Percentiles rank a stretch among this genome's conserved stretches.
Conservation (phyloP, 345 rosid species). For the Acer campestre region DNA sequence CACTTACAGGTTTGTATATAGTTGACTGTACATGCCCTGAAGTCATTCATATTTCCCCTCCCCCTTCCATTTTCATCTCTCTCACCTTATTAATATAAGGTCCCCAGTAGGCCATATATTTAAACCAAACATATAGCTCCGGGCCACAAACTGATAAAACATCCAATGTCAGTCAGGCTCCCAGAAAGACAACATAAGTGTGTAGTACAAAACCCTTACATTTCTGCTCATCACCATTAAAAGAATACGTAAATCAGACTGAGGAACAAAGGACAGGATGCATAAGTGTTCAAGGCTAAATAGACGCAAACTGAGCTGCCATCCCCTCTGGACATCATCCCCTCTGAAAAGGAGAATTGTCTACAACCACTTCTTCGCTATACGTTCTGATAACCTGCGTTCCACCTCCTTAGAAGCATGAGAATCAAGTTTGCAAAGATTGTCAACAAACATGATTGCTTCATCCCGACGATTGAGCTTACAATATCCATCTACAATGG, state of each 20-base stretch:
- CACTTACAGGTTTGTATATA: neutral
- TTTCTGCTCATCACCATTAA: conserved; percentile 10
- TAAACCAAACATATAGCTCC: neutral
- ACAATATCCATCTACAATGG: conserved; percentile 85
- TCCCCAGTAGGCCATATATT: neutral
- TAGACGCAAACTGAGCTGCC: neutral
- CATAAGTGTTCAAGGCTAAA: neutral
- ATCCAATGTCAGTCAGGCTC: too few species aligned
- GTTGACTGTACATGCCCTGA: conserved; percentile 7
- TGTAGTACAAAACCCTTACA: neutral
- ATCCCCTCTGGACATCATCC: neutral
- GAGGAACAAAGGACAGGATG: neutral
- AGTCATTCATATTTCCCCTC: neutral
- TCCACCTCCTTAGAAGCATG: conserved; percentile 54
- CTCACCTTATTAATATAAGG: neutral
- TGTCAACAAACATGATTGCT: conserved; percentile 58
- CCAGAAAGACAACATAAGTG: too few species aligned
- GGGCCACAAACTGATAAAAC: neutral
- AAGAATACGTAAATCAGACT: neutral
- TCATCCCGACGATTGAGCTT: conserved; percentile 64
- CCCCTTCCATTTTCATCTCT: neutral
- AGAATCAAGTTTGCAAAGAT: conserved; percentile 68
- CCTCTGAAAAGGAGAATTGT: conserved; percentile 1
- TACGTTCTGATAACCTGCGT: conserved; percentile 61
- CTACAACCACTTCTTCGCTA: conserved; percentile 60